Conservation (phyloP, 2,329 filamentous ascomycete genomes). For the Arthrocladium fulminans region DNA sequence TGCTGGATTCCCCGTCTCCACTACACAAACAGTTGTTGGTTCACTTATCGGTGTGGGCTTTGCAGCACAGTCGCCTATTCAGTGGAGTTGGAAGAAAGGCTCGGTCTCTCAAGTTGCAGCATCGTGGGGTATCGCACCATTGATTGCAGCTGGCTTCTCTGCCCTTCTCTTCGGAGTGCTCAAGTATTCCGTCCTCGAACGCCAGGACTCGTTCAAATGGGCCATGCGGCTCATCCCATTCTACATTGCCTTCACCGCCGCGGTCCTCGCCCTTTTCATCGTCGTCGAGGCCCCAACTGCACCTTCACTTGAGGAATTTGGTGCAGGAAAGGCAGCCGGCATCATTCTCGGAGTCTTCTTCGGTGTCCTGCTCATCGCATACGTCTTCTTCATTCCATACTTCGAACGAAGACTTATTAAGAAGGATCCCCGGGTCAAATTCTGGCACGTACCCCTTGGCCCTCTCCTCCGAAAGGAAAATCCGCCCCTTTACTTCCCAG, state of each 20-base stretch:
- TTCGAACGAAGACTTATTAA: constrained; percentile 29
- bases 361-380: constrained; percentile 26
- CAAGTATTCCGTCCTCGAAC: constrained; percentile 44
- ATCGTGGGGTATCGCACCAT: constrained; percentile 43
- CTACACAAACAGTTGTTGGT: constrained; percentile 34
- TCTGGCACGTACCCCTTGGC: constrained; percentile 31
- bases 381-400: constrained; percentile 32
- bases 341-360: constrained; percentile 29
- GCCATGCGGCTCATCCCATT: constrained; percentile 41
- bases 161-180: constrained; percentile 43
- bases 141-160: constrained; percentile 40
- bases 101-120: constrained; percentile 42
- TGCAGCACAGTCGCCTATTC: constrained; percentile 27
- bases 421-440: constrained; percentile 27
- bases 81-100: constrained; percentile 37
- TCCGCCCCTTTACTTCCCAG: constrained; percentile 34
- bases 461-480: constrained; percentile 33
- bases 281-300: constrained; percentile 39
- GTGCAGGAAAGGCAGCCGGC: constrained; percentile 24
- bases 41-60: constrained; percentile 29
- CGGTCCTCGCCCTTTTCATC: constrained; percentile 50
- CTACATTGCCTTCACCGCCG: constrained; percentile 43
- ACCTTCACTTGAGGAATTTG: constrained; percentile 25
- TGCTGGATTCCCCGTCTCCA: constrained; percentile 34
- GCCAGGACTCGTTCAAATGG: constrained; percentile 41